A percentile compares a stretch with the other conserved stretches of the same genome.
phyloP scores from a whole-genome alignment of 129 eudicot genomes.

The Flaveria robusta region DNA sequence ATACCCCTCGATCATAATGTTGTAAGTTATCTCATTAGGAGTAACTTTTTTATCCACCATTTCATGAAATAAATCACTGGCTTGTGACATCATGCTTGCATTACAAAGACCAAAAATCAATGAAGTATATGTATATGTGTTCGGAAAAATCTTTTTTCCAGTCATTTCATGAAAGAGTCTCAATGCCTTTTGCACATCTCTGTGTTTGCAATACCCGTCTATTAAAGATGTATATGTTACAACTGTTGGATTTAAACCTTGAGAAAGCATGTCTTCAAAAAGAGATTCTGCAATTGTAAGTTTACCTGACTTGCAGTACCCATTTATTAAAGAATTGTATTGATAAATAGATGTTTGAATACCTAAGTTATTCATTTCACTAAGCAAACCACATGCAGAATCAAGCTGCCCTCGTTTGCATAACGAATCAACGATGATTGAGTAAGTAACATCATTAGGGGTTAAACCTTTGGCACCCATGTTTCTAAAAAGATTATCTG shows the following conservation, averaged over 20 bases:
- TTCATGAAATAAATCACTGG: slow-evolving; percentile 57
- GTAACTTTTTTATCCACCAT: slow-evolving; percentile 56
- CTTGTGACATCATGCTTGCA: slow-evolving; percentile 62
- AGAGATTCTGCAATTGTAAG: slow-evolving; percentile 50
- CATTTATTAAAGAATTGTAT: slow-evolving; percentile 71
- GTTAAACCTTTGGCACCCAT: slow-evolving; percentile 58
- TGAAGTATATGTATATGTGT: slow-evolving; percentile 64
- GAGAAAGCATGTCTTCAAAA: slow-evolving; percentile 49
- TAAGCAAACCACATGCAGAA: slow-evolving; percentile 45
- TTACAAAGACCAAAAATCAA: slow-evolving; percentile 67
- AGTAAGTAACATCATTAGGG: slow-evolving; percentile 71
- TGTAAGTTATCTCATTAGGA: slow-evolving; percentile 83
- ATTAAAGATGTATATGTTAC: slow-evolving; percentile 80
- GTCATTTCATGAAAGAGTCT: slow-evolving; percentile 84
- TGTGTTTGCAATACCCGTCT: slow-evolving; percentile 71
- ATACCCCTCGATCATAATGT: slow-evolving; percentile 78
- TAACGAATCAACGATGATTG: slow-evolving; percentile 61
- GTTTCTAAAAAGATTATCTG: slow-evolving; percentile 48
- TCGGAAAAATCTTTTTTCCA: slow-evolving; percentile 71
- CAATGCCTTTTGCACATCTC: slow-evolving; percentile 57
- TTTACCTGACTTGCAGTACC: slow-evolving; percentile 67
- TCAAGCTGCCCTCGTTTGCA: slow-evolving; percentile 73
- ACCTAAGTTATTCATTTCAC: slow-evolving; percentile 61
- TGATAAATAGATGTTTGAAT: slow-evolving; percentile 50
- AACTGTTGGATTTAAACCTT: slow-evolving; percentile 64